Percentiles rank a stretch among this genome's conserved stretches.
Conservation (phyloP, 1,284 basidiomycete genomes). For the Austroboletus novae-zelandiae region DNA sequence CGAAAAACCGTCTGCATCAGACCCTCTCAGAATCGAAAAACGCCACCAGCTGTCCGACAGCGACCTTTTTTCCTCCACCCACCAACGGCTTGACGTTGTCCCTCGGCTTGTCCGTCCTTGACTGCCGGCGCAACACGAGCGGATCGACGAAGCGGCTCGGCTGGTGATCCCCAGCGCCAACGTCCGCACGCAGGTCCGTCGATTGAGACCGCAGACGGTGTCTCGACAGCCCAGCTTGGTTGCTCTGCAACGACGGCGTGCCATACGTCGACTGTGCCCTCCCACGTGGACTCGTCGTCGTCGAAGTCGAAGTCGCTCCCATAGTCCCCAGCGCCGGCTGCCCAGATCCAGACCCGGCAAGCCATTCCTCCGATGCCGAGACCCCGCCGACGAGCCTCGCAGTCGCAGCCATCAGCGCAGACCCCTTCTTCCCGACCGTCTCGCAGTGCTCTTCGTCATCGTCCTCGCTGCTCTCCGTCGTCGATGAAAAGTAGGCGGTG, state of each 20-base stretch:
- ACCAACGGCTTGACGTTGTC: conserved; percentile 31
- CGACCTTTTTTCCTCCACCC: conserved; percentile 52
- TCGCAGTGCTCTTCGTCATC: conserved; percentile 45
- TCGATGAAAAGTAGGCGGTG: conserved; percentile 43
- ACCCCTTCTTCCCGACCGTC: conserved; percentile 55
- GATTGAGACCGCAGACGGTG: conserved; percentile 31
- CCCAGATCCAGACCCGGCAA: neutral
- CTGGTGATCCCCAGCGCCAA: neutral
- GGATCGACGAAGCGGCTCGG: conserved; percentile 63
- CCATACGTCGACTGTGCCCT: conserved; percentile 56
- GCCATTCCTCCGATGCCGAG: conserved; percentile 3
- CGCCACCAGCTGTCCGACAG: conserved; percentile 73
- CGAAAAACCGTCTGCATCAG: too few species aligned
- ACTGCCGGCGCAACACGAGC: conserved; percentile 62
- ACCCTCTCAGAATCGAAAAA: conserved; percentile 55
- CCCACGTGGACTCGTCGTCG: conserved; percentile 29
- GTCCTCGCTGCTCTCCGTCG: conserved; percentile 36
- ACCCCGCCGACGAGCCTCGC: conserved; percentile 27
- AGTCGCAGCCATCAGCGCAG: conserved; percentile 31
- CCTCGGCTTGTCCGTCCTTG: conserved; percentile 44
- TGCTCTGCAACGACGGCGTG: conserved; percentile 23
- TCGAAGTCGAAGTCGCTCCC: neutral
- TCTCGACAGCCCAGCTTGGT: conserved; percentile 21
- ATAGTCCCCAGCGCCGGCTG: conserved; percentile 1
- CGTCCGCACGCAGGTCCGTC: conserved; percentile 26